Base-by-base conservation (phyloP, 1,284 basidiomycete genomes). In the Puccinia novopanici region DNA sequence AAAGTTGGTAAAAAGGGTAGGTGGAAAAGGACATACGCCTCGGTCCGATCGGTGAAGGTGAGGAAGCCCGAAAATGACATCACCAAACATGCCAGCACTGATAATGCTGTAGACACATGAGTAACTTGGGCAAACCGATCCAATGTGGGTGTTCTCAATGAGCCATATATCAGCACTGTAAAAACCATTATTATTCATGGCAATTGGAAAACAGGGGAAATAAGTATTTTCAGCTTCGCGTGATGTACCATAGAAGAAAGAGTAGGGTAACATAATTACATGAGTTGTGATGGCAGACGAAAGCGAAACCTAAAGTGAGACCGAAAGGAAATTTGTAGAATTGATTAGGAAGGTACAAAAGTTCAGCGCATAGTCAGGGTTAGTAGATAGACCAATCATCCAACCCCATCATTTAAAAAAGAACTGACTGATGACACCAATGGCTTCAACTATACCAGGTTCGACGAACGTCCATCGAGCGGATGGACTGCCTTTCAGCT, bases 71-170 rank as follows among this genome's bases (percentile, higher is more conserved):
- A 92, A n/a, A 97, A 89, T 15, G 93, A 93, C 84, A 99, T 91
- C 67, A 92, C 89, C 81, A 90, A 88, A 84, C 94, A 97, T 40
- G 92, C 90, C 42, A 94, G 87, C 54, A 98, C 88, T 67, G 93
- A 94, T 48, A 95, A 87, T 10, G 89, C 87, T 0, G 94, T 96
- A 63, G 93, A 95, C 73, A 95, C 90, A 85, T 98, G 97, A 5
- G 95, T 98, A 30, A 99, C 93, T 83, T 89, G 90, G 81, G 93
- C 91, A 85, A 99, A 99, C 67, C 96, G 91, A 87, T 98, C 95
- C 70, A 99, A 88, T 0, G 96, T 98, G 0, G 96, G 96, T 30
- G 93, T 95, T 75, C 91, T 90, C 84, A 99, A 87, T 83, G 92
- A 93, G 73, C 95, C 94, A 85, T 98, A 99, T 84, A 99, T 98